Conservation (phyloP, 1,284 basidiomycete genomes). For the Cryptococcus amylolentus region DNA sequence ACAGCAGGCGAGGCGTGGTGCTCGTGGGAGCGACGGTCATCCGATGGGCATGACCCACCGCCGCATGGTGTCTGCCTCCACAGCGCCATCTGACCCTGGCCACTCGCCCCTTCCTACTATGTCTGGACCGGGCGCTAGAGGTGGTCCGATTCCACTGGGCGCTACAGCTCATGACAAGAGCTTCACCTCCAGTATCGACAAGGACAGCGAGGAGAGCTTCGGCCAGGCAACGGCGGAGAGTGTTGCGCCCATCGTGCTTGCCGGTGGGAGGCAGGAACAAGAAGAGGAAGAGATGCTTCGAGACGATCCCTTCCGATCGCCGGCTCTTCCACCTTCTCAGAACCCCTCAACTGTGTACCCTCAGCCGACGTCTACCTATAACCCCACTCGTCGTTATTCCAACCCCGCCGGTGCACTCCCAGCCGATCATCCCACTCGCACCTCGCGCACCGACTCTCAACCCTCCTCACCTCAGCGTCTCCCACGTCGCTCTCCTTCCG, state of each 20-base stretch:
- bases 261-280: background rate
- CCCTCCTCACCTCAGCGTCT: background rate
- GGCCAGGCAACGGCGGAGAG: background rate
- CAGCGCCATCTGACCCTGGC: conserved; percentile 7
- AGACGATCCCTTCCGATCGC: background rate
- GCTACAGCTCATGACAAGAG: conserved; percentile 1
- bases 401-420: background rate
- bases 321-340: background rate
- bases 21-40: background rate
- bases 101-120: background rate
- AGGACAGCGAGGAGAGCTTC: background rate
- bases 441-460: background rate
- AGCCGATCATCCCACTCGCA: background rate
- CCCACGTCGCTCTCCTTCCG: background rate
- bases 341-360: background rate
- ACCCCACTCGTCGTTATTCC: background rate
- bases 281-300: background rate
- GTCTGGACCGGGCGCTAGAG: background rate
- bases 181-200: conserved; percentile 5
- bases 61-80: conserved; percentile 9
- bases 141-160: conserved; percentile 3
- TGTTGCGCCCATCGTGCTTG: background rate
- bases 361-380: background rate
- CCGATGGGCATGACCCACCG: conserved; percentile 6
- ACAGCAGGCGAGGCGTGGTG: background rate